Percentiles rank a stretch among this genome's conserved stretches.
phyloP scores from a whole-genome alignment of 1,139 yeast genomes.

The Waltiozyma solani region DNA sequence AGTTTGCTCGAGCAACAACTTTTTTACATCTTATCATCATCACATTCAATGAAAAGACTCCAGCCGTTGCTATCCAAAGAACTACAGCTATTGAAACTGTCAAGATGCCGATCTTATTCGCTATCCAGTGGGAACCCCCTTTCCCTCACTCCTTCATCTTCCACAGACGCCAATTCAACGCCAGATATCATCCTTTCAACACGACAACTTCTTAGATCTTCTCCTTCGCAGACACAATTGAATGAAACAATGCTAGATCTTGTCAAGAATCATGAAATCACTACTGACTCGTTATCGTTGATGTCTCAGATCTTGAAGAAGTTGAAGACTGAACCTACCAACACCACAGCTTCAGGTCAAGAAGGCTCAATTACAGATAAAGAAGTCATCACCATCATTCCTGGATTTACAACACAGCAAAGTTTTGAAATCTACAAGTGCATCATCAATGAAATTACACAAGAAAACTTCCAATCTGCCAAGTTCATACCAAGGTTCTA shows the following conservation, averaged over 20 bases:
- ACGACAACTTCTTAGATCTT: not conserved
- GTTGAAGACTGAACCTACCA: slow-evolving; percentile 1
- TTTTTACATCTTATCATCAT: no score
- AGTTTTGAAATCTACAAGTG: slow-evolving; percentile 4
- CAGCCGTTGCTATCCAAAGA: no score
- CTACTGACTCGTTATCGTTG: slow-evolving; percentile 7
- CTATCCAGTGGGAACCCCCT: no score
- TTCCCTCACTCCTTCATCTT: no score
- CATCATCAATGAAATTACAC: slow-evolving; percentile 6
- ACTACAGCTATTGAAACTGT: no score
- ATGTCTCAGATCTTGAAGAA: slow-evolving; percentile 14
- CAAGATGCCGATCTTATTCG: no score
- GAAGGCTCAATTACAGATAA: not conserved
- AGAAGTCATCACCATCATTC: slow-evolving; percentile 3
- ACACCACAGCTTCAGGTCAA: not conserved
- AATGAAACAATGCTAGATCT: slow-evolving; percentile 1
- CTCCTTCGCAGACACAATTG: not conserved
- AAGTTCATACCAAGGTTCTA: slow-evolving; percentile 16
- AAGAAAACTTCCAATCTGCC: slow-evolving; percentile 13
- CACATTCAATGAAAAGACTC: no score
- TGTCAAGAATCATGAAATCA: not conserved
- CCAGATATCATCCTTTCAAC: not conserved
- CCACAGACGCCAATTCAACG: not conserved
- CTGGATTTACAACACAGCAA: slow-evolving; percentile 7
- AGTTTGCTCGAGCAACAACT: no score